phyloP scores from a whole-genome alignment of 495 filamentous ascomycete genomes.

The Hypoxylon lienhwacheense region DNA sequence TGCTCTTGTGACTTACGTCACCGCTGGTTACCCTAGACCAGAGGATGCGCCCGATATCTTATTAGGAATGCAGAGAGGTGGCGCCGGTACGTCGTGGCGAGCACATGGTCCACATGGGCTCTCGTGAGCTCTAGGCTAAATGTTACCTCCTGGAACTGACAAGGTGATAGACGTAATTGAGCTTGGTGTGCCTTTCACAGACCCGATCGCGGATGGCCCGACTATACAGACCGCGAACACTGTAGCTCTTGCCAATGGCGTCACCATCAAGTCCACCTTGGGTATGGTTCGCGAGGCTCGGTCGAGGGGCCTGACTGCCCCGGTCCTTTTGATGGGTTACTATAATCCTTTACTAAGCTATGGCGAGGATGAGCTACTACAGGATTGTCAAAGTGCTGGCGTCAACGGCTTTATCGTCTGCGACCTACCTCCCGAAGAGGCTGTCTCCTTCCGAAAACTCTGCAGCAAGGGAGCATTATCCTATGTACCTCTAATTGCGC shows the following conservation, averaged over 20 bases:
- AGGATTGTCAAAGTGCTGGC: constrained; percentile 81
- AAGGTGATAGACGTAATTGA: constrained; percentile 70
- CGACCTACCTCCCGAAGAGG: constrained; percentile 95
- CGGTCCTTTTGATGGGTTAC: constrained; percentile 96
- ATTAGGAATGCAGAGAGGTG: constrained; percentile 87
- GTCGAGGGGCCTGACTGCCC: constrained; percentile 71
- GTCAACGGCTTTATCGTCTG: constrained; percentile 98
- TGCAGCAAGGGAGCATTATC: constrained; percentile 82
- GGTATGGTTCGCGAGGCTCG: constrained; percentile 79
- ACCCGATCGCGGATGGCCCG: constrained; percentile 94
- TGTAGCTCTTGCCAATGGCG: constrained; percentile 82
- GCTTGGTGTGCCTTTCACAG: constrained; percentile 91
- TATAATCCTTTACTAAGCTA: constrained; percentile 95
- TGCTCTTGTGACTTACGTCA: constrained; percentile 94
- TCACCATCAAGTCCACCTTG: constrained; percentile 75
- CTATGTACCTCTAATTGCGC: constrained; percentile 93
- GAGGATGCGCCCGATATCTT: constrained; percentile 81
- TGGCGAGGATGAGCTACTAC: constrained; percentile 84
- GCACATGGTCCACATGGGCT: not conserved
- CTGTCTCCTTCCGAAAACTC: constrained; percentile 82
- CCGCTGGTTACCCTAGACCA: constrained; percentile 86
- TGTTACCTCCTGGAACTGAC: not conserved
- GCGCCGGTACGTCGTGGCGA: constrained; percentile 66
- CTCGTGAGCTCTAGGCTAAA: too few relatives aligned
- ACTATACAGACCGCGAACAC: constrained; percentile 93